Evolutionary conservation across 176 grass and related monocot species (phyloP), one percentile per base, ranked within the genome.

Genomic region (Pontederia crassipes): DNA sequence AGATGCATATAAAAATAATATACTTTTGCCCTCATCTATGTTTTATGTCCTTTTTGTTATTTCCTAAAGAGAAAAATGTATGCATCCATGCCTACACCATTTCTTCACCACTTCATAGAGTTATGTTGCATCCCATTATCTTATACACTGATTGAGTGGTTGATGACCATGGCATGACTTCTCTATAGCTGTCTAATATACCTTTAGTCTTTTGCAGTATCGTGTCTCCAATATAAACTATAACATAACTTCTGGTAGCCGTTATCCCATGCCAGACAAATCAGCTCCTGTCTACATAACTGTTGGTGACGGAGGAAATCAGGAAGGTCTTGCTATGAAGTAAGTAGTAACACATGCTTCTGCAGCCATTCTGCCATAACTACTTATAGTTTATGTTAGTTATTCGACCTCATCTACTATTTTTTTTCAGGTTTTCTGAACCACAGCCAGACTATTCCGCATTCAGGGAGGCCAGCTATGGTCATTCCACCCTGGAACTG

Each of bases 161-260:
- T n/a, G n/a, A n/a, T n/a, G n/a, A n/a, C n/a, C n/a, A 2, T 32
- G 27, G 8, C 46, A 46, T 12, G 8, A 10, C 11, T 17, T 17
- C 12, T 64, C 24, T 24, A 46, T 4, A 48, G 45, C 18, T 17
- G 11, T 20, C 28, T 18, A 52, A 67, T 74, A 35, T 55, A 52
- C 51, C 58, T 29, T 28, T 15, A 40, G 12, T 74, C 45, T 28
- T 74, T 74, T 79, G 65, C 77, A 98, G 93, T 98, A 98, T 32
- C 87, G 93, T 20, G 76, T 98, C 70, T 98, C 93, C 45, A 92
- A 97, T 62, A 52, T 98, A 49, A 85, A 98, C 67, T 98, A 98
- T 76, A 98, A 88, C 67, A 72, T 98, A 81, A 92, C 93, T 48
- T 76, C 79, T 26, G 87, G 93, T 29, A 83, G 68, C 46, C 76